Percentiles rank a stretch among this genome's conserved stretches.
Conservation (phyloP, 2,329 filamentous ascomycete genomes). For the Juglanconis sp. region DNA sequence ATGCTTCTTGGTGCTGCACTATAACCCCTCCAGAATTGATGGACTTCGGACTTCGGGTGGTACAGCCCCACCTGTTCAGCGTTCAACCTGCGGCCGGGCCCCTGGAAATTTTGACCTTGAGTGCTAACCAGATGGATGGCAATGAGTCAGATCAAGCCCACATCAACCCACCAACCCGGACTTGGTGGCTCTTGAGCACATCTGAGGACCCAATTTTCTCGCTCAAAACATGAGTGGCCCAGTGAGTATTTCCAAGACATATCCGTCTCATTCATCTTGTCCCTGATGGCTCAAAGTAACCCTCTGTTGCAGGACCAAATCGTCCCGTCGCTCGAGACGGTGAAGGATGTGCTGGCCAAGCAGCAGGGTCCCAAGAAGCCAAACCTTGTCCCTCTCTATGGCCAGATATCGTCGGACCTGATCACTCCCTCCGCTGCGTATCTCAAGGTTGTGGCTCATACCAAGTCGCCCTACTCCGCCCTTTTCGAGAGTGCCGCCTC, state of each 20-base stretch:
- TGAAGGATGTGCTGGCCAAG: constrained; percentile 40
- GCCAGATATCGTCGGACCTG: constrained; percentile 85
- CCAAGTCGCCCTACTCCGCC: constrained; percentile 77
- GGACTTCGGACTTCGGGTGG: background rate
- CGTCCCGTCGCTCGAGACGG: constrained; percentile 44
- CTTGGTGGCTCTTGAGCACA: background rate
- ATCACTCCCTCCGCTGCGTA: constrained; percentile 94
- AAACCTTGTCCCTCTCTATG: constrained; percentile 73
- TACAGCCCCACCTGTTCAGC: background rate
- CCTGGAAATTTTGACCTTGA: too few relatives aligned
- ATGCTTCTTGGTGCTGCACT: background rate
- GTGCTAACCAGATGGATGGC: background rate
- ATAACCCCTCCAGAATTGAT: background rate
- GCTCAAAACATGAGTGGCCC: constrained; percentile 16
- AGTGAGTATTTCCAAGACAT: constrained; percentile 13
- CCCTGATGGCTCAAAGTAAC: constrained; percentile 27
- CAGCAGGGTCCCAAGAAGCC: constrained; percentile 38
- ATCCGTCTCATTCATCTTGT: constrained; percentile 1
- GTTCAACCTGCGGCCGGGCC: too few relatives aligned
- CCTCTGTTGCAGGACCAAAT: constrained; percentile 28
- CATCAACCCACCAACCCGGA: constrained; percentile 1
- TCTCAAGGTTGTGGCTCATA: constrained; percentile 80
- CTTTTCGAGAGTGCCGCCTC: constrained; percentile 94
- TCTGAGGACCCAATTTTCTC: constrained; percentile 2
- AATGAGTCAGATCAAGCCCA: constrained; percentile 17